These are phyloP conservation scores for Podospora anserina DNA, from an alignment of 495 filamentous ascomycete species.

Conservation along the genomic window DNA sequence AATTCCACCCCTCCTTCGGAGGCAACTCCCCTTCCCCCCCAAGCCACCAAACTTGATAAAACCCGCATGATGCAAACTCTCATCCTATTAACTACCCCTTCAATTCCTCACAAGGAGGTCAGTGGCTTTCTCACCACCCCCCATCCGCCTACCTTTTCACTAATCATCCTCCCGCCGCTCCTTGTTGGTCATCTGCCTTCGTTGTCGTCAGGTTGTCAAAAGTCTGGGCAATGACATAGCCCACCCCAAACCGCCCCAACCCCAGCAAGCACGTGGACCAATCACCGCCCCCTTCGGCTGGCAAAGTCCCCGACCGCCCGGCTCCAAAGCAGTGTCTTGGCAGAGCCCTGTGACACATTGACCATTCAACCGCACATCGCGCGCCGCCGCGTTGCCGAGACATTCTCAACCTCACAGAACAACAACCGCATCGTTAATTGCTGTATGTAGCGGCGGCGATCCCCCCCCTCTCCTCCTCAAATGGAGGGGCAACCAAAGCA, in stretches of 20 bases:
- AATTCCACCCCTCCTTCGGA: neutral
- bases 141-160: too few relatives aligned
- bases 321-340: neutral
- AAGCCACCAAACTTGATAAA: neutral
- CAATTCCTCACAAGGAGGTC: neutral
- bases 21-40: neutral
- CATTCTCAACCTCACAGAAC: neutral
- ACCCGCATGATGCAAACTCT: neutral
- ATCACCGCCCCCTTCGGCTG: neutral
- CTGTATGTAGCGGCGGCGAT: neutral
- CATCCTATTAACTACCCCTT: neutral
- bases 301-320: slow-evolving; percentile 5
- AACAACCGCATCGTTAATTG: neutral
- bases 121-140: neutral
- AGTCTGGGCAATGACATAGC: slow-evolving; percentile 3
- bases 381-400: neutral
- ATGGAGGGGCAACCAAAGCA: neutral
- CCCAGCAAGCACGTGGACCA: neutral
- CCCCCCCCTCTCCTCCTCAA: neutral
- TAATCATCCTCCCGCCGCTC: too few relatives aligned
- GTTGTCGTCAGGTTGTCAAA: too few relatives aligned
- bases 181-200: too few relatives aligned
- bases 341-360: neutral
- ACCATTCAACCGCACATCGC: neutral
- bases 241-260: neutral